A percentile compares a stretch with the other conserved stretches of the same genome.
These are phyloP conservation scores for Pilobolus umbonatus DNA, from an alignment of 192 early-diverging fungal genomes.

Conservation along the genomic window DNA sequence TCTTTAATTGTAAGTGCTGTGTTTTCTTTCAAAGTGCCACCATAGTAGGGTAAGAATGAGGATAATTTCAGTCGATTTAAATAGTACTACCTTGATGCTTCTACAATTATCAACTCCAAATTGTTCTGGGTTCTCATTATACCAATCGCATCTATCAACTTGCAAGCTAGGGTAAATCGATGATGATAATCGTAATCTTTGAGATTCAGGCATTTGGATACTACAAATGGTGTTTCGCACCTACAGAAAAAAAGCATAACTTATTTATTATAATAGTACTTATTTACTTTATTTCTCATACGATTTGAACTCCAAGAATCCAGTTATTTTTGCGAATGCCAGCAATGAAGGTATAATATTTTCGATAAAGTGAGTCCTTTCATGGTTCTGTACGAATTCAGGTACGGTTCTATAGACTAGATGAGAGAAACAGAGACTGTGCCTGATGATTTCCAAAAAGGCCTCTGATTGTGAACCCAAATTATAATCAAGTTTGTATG, in stretches of 20 bases:
- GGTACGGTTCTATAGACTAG: not conserved
- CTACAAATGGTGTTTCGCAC: conserved; percentile 8
- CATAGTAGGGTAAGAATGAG: conserved; percentile 9
- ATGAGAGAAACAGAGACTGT: conserved; percentile 5
- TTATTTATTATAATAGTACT: too few relatives aligned
- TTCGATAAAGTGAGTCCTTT: conserved; percentile 9
- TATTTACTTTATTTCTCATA: conserved; percentile 6
- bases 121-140: conserved; percentile 3
- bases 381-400: conserved; percentile 3
- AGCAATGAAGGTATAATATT: conserved; percentile 9
- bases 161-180: not conserved
- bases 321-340: conserved; percentile 6
- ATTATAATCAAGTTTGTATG: not conserved
- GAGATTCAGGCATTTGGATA: not conserved
- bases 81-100: conserved; percentile 4
- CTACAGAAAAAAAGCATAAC: conserved; percentile 11
- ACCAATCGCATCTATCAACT: conserved; percentile 9
- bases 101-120: conserved; percentile 8
- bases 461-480: conserved; percentile 3
- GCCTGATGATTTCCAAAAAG: conserved; percentile 9
- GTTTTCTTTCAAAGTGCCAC: conserved; percentile 1
- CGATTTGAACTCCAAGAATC: conserved; percentile 9
- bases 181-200: conserved; percentile 2
- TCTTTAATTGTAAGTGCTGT: conserved; percentile 2
- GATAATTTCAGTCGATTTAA: not conserved